These are phyloP conservation scores for Pseudozyma thailandica DNA, from an alignment of 1,284 basidiomycete species.

Conservation along the genomic window DNA sequence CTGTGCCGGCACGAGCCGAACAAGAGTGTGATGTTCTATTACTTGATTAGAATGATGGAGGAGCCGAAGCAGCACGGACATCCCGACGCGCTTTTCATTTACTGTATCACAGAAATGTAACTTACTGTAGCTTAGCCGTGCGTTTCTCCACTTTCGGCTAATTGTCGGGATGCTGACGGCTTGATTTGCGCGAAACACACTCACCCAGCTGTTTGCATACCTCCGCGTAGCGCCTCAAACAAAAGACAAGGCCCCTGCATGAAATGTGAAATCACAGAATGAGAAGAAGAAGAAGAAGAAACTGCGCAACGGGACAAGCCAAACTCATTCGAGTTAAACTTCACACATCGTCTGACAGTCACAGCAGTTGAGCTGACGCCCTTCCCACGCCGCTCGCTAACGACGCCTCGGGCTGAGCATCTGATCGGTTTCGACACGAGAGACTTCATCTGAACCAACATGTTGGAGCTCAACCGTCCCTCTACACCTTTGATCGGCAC, in stretches of 20 bases:
- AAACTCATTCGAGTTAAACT: background rate
- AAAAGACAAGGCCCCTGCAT: constrained; percentile 9
- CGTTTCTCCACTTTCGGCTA: constrained; percentile 8
- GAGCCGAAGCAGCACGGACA: constrained; percentile 7
- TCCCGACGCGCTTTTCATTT: background rate
- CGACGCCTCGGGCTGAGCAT: background rate
- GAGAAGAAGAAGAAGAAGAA: too few species aligned
- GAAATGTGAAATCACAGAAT: too few species aligned
- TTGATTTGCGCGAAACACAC: too few species aligned
- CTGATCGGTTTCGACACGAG: background rate
- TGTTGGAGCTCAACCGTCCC: too few species aligned
- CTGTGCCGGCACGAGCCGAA: too few species aligned
- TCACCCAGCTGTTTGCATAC: too few species aligned
- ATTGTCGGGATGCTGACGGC: too few species aligned
- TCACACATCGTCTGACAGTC: too few species aligned
- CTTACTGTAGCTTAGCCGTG: background rate
- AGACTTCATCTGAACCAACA: too few species aligned
- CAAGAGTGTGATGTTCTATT: background rate
- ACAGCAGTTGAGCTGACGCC: too few species aligned
- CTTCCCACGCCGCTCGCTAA: background rate
- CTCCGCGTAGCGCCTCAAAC: constrained; percentile 11
- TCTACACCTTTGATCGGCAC: too few species aligned
- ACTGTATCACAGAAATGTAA: too few species aligned
- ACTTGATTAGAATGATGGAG: background rate
- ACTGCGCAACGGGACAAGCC: constrained; percentile 1